Evolutionary conservation across 768 basidiomycete species (phyloP).

Genomic region (Amanita brunnescens): DNA sequence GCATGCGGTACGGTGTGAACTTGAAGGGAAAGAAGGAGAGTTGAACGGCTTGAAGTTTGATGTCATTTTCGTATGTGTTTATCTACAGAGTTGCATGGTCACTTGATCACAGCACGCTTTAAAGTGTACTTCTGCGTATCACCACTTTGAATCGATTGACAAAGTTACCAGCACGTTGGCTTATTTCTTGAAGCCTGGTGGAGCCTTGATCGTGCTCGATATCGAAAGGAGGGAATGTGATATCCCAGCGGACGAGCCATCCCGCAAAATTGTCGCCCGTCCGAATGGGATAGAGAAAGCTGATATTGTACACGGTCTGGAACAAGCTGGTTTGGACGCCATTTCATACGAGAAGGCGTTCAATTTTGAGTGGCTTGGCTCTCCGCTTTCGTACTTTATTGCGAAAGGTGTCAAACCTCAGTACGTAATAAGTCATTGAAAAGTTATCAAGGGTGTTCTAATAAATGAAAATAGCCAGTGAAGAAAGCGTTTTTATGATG

Average conservation of each 20-base stretch:
- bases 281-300: neutral
- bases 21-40: constrained; percentile 38
- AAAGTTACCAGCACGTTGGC: constrained; percentile 45
- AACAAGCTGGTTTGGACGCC: neutral
- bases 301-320: neutral
- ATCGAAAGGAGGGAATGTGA: constrained; percentile 15
- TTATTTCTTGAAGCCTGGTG: constrained; percentile 53
- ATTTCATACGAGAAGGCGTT: neutral
- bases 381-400: neutral
- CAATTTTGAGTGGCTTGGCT: neutral
- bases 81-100: neutral
- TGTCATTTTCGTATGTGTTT: constrained; percentile 58
- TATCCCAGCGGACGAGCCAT: neutral
- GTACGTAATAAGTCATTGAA: neutral
- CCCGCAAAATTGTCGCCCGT: neutral
- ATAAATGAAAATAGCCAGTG: too few relatives aligned
- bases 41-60: constrained; percentile 54
- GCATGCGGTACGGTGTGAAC: constrained; percentile 46
- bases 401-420: neutral
- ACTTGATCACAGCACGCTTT: neutral
- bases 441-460: too few relatives aligned
- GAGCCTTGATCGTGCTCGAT: constrained; percentile 52
- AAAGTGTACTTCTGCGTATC: constrained; percentile 57
- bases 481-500: too few relatives aligned
- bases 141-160: constrained; percentile 49